These are phyloP conservation scores for Lipomyces sp. DNA, from an alignment of 805 yeast species.

Conservation along the genomic window DNA sequence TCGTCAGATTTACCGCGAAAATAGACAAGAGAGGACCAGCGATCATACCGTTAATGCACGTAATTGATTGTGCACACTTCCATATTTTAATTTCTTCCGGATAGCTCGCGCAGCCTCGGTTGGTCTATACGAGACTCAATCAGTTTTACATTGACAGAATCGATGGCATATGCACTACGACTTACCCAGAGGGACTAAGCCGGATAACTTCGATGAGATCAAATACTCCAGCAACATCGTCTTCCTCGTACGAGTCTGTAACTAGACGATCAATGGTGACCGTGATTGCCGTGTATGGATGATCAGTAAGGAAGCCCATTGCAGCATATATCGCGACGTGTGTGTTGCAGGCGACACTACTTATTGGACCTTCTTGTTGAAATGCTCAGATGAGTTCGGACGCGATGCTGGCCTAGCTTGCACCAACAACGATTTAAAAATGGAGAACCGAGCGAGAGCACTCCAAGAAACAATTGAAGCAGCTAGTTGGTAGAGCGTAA, in stretches of 20 bases:
- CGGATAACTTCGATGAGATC: constrained; percentile 56
- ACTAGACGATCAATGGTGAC: constrained; percentile 41
- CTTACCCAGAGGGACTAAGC: constrained; percentile 40
- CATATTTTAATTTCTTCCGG: constrained; percentile 85
- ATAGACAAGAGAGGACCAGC: too few species aligned
- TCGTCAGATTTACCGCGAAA: too few species aligned
- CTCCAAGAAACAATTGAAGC: too few species aligned
- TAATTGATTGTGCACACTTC: constrained; percentile 59
- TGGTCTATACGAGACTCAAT: constrained; percentile 41
- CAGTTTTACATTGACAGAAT: neutral
- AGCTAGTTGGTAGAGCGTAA: too few species aligned
- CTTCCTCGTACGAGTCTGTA: constrained; percentile 36
- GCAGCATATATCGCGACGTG: neutral
- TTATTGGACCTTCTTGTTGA: too few species aligned
- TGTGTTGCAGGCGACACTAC: too few species aligned
- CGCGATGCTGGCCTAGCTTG: constrained; percentile 1
- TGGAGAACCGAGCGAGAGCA: too few species aligned
- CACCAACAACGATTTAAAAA: too few species aligned
- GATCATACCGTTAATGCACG: constrained; percentile 56
- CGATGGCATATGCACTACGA: too few species aligned
- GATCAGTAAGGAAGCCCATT: constrained; percentile 32
- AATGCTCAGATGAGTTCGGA: neutral
- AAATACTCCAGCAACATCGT: constrained; percentile 49
- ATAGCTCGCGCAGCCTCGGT: constrained; percentile 88
- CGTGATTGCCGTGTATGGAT: constrained; percentile 47